Percentiles rank a stretch among this genome's conserved stretches.
Evolutionary conservation across 2,329 filamentous ascomycete genomes (phyloP).

Genomic region (Cladobotryum protrusum): DNA sequence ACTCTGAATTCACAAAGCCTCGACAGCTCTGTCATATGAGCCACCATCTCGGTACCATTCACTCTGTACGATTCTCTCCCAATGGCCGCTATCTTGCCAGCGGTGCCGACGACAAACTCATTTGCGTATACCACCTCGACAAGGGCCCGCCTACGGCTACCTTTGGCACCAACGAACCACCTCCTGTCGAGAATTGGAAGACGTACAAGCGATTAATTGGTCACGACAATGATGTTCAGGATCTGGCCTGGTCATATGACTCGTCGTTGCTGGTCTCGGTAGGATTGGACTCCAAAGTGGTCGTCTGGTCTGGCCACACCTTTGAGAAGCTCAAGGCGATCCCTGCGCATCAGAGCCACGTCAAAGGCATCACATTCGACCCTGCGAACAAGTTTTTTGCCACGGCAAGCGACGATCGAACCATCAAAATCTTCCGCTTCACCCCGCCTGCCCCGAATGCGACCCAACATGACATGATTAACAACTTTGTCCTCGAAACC

Average conservation of each 20-base stretch:
- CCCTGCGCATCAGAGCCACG: slow-evolving; percentile 89
- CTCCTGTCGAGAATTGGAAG: slow-evolving; percentile 96
- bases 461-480: slow-evolving; percentile 88
- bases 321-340: slow-evolving; percentile 97
- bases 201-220: slow-evolving; percentile 88
- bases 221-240: slow-evolving; percentile 97
- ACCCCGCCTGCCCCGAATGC: slow-evolving; percentile 86
- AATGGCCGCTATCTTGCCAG: slow-evolving; percentile 94
- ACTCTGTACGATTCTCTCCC: slow-evolving; percentile 92
- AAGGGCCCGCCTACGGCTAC: slow-evolving; percentile 71
- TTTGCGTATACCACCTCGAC: slow-evolving; percentile 92
- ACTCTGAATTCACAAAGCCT: slow-evolving; percentile 66
- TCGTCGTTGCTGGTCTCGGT: slow-evolving; percentile 94
- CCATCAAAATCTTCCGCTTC: slow-evolving; percentile 94
- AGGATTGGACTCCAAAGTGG: slow-evolving; percentile 93
- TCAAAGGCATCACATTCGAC: slow-evolving; percentile 98
- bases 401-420: slow-evolving; percentile 92
- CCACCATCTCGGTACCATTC: slow-evolving; percentile 95
- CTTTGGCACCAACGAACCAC: slow-evolving; percentile 85
- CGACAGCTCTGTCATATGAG: slow-evolving; percentile 97
- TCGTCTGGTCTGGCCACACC: slow-evolving; percentile 95
- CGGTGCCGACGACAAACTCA: slow-evolving; percentile 96
- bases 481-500: slow-evolving; percentile 93
- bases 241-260: slow-evolving; percentile 94
- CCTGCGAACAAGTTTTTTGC: slow-evolving; percentile 99